These are phyloP conservation scores for Thelephora ganbajun DNA, from an alignment of 768 basidiomycete genomes.

Conservation along the genomic window DNA sequence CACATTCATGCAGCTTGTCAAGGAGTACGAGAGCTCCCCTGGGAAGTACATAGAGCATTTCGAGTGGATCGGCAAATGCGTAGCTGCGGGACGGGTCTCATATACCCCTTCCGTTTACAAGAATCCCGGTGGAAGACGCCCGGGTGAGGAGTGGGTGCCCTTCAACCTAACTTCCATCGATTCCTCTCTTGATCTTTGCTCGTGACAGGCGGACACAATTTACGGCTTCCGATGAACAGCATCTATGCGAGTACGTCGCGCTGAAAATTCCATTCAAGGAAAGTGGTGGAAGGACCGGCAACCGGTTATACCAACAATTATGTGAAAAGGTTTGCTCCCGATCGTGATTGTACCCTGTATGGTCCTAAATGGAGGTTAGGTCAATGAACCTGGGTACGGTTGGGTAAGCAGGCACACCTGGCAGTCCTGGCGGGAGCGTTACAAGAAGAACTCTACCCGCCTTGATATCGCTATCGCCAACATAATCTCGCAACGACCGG, in stretches of 20 bases:
- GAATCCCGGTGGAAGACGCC: constrained; percentile 68
- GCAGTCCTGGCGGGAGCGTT: constrained; percentile 84
- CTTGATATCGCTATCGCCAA: constrained; percentile 49
- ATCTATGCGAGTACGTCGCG: constrained; percentile 69
- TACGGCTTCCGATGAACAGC: constrained; percentile 61
- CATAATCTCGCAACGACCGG: constrained; percentile 60
- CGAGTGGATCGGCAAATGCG: constrained; percentile 75
- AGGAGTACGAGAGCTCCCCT: constrained; percentile 51
- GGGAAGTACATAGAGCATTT: constrained; percentile 72
- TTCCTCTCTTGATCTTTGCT: not conserved
- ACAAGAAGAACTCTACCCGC: constrained; percentile 67
- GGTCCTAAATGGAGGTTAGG: constrained; percentile 20
- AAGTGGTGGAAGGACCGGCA: constrained; percentile 70
- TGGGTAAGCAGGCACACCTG: constrained; percentile 80
- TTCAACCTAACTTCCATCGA: not conserved
- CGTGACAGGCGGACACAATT: constrained; percentile 57
- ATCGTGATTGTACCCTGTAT: not conserved
- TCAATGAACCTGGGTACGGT: constrained; percentile 51
- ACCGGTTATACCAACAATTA: constrained; percentile 71
- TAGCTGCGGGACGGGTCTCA: constrained; percentile 47
- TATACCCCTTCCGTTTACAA: constrained; percentile 74
- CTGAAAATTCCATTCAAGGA: constrained; percentile 74
- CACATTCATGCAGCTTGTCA: constrained; percentile 60
- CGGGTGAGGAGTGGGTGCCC: constrained; percentile 61
- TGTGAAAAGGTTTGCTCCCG: constrained; percentile 43